These are phyloP conservation scores for Penicillium roqueforti DNA, from an alignment of 495 filamentous ascomycete genomes.

Conservation along the genomic window DNA sequence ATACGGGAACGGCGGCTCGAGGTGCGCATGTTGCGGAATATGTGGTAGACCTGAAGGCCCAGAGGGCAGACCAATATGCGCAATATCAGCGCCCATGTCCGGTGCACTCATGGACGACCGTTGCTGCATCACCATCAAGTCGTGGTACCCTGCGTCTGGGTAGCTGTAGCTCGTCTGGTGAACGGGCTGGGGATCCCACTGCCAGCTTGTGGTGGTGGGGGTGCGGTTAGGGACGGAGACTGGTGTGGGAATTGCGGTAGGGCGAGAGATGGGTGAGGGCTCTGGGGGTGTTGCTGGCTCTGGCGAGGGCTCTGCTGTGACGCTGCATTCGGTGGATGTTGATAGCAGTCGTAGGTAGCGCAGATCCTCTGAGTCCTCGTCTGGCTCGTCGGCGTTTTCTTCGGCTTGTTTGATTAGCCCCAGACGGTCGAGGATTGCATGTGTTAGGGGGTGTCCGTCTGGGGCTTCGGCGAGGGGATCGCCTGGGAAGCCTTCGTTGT, in stretches of 20 bases:
- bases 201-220: slow-evolving; percentile 18
- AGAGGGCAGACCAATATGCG: slow-evolving; percentile 17
- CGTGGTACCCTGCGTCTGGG: slow-evolving; percentile 23
- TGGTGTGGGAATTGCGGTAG: slow-evolving; percentile 20
- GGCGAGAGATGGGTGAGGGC: slow-evolving; percentile 23
- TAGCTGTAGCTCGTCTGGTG: slow-evolving; percentile 25
- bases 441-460: slow-evolving; percentile 43
- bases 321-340: slow-evolving; percentile 40
- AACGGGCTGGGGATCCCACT: slow-evolving; percentile 35
- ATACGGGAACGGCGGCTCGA: slow-evolving; percentile 18
- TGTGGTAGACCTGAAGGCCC: slow-evolving; percentile 8
- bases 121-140: slow-evolving; percentile 20
- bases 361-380: slow-evolving; percentile 39
- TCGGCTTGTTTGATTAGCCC: slow-evolving; percentile 50
- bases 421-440: slow-evolving; percentile 45
- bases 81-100: slow-evolving; percentile 20
- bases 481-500: slow-evolving; percentile 46
- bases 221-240: slow-evolving; percentile 14
- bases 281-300: slow-evolving; percentile 40
- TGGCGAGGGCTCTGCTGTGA: slow-evolving; percentile 40
- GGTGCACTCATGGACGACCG: slow-evolving; percentile 15
- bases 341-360: slow-evolving; percentile 38
- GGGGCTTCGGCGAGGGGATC: slow-evolving; percentile 40
- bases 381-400: slow-evolving; percentile 36
- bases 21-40: slow-evolving; percentile 6